Evolutionary conservation across 768 basidiomycete species (phyloP).

Genomic region (Suillus americanus): DNA sequence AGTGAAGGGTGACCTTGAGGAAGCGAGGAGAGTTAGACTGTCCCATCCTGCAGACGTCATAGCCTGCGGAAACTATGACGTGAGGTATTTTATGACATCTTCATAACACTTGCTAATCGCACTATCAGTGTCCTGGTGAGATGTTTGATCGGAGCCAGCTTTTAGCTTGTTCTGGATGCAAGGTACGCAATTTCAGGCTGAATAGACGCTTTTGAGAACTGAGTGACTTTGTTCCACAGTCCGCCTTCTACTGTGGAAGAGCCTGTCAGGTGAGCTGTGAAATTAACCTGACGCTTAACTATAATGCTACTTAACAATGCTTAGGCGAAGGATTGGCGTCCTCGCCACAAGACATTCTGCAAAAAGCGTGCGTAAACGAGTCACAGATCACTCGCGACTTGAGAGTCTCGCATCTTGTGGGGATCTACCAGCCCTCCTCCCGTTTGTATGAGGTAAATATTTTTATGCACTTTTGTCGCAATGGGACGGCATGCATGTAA

Average conservation of each 20-base stretch:
- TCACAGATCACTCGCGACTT: background rate
- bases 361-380: conserved; percentile 4
- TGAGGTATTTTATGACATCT: conserved; percentile 11
- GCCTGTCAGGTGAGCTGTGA: conserved; percentile 23
- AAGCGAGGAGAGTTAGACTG: conserved; percentile 30
- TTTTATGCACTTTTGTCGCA: background rate
- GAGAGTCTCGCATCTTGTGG: background rate
- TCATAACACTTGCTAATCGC: background rate
- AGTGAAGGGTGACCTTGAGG: conserved; percentile 28
- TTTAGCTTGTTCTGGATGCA: conserved; percentile 27
- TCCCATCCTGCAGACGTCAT: conserved; percentile 25
- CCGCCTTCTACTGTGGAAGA: conserved; percentile 25
- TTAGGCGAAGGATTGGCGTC: conserved; percentile 28
- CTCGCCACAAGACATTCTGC: conserved; percentile 31
- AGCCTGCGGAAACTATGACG: conserved; percentile 30
- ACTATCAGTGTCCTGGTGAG: conserved; percentile 25
- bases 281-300: background rate
- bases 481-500: background rate
- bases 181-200: conserved; percentile 17
- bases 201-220: background rate
- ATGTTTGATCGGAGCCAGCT: conserved; percentile 19
- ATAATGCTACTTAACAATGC: background rate
- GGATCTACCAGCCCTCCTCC: background rate
- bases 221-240: conserved; percentile 9
- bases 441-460: background rate